Percentiles rank a stretch among this genome's conserved stretches.
Conservation (phyloP, 306 rosid species). For the Cajanus cajan region DNA sequence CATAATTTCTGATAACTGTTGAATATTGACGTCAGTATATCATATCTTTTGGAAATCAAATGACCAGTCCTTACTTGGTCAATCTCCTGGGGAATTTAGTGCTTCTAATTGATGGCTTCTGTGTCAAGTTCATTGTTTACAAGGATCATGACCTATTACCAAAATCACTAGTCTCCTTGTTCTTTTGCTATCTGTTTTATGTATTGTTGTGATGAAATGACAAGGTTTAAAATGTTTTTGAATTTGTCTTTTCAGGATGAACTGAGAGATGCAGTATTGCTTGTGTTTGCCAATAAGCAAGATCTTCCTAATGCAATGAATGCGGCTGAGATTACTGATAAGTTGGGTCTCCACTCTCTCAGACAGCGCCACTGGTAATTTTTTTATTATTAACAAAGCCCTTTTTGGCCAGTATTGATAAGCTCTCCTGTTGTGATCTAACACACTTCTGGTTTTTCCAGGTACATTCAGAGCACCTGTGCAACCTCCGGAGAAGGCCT, state of each 20-base stretch:
- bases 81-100: not conserved
- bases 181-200: not conserved
- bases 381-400: not conserved
- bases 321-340: conserved; percentile 99
- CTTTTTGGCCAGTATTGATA: not conserved
- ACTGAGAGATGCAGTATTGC: conserved; percentile 95
- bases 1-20: not conserved
- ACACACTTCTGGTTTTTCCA: conserved; percentile 38
- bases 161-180: not conserved
- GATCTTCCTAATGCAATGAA: conserved; percentile 99
- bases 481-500: conserved; percentile 99
- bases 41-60: conserved; percentile 15
- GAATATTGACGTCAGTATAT: not conserved
- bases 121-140: not conserved
- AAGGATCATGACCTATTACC: not conserved
- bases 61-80: not conserved
- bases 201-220: not conserved
- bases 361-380: conserved; percentile 98
- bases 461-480: conserved; percentile 99
- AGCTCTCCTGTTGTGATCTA: conserved; percentile 3
- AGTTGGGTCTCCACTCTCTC: conserved; percentile 98
- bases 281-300: conserved; percentile 99
- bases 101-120: conserved; percentile 1
- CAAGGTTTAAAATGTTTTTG: not conserved
- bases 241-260: conserved; percentile 75